These are phyloP conservation scores for Tetrapisispora iriomotensis DNA, from an alignment of 805 yeast genomes.

Conservation along the genomic window DNA sequence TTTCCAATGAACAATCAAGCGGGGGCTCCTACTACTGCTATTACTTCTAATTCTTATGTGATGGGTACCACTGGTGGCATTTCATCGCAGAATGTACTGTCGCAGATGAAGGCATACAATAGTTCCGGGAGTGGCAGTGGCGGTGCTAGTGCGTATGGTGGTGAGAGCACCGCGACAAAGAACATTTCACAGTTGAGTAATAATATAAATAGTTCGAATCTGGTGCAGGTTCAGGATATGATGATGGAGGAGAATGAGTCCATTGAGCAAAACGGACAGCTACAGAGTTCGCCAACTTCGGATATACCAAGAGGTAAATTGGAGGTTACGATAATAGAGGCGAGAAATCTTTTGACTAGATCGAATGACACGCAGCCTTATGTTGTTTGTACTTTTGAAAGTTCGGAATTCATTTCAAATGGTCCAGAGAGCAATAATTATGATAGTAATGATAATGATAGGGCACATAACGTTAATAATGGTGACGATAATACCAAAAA, in stretches of 20 bases:
- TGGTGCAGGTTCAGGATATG: background rate
- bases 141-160: background rate
- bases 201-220: background rate
- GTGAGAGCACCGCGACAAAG: constrained; percentile 8
- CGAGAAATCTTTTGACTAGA: constrained; percentile 52
- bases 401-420: constrained; percentile 79
- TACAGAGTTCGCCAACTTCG: constrained; percentile 5
- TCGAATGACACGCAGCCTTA: constrained; percentile 61
- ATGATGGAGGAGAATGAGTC: background rate
- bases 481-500: constrained; percentile 5
- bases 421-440: constrained; percentile 45
- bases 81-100: constrained; percentile 29
- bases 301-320: constrained; percentile 69
- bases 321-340: constrained; percentile 72
- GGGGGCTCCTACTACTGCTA: constrained; percentile 60
- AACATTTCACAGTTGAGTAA: background rate
- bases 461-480: constrained; percentile 5
- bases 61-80: constrained; percentile 53
- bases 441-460: constrained; percentile 12
- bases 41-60: constrained; percentile 51
- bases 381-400: constrained; percentile 85
- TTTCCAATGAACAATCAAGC: constrained; percentile 34
- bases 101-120: constrained; percentile 25
- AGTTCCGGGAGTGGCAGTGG: background rate
- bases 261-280: background rate